Evolutionary conservation across 805 yeast species (phyloP).

Genomic region (Cyberlindnera euphorbiiphila): DNA sequence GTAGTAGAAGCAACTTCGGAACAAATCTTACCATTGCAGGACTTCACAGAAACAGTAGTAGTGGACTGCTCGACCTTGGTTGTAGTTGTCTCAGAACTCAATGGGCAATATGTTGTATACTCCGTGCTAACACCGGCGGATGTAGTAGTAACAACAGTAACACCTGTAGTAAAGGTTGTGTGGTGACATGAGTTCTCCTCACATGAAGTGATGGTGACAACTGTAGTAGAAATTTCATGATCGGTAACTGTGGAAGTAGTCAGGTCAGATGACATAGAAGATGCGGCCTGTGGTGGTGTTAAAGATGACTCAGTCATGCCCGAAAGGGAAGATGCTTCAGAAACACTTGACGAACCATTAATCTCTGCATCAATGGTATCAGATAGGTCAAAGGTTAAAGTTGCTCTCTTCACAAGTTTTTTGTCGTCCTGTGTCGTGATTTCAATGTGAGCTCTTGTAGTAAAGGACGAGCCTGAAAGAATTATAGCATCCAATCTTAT

Average conservation of each 20-base stretch:
- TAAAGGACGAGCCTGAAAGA: background rate
- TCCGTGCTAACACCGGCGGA: slow-evolving; percentile 15
- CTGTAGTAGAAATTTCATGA: slow-evolving; percentile 3
- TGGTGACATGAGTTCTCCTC: background rate
- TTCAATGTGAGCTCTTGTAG: background rate
- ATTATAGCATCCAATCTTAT: background rate
- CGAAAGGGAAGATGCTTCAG: too few relatives aligned
- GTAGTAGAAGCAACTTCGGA: slow-evolving; percentile 3
- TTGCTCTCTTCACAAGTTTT: slow-evolving; percentile 1
- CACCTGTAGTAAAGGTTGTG: slow-evolving; percentile 14
- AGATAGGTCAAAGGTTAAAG: background rate
- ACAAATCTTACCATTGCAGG: slow-evolving; percentile 10
- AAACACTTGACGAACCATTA: slow-evolving; percentile 2
- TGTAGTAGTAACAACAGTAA: slow-evolving; percentile 28
- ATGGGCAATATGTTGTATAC: slow-evolving; percentile 10
- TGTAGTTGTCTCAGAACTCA: slow-evolving; percentile 7
- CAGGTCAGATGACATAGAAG: too few relatives aligned
- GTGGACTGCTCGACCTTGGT: slow-evolving; percentile 4
- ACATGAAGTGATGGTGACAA: slow-evolving; percentile 3
- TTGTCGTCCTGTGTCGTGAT: background rate
- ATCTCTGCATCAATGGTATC: background rate
- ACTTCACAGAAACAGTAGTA: slow-evolving; percentile 9
- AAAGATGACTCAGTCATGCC: too few relatives aligned
- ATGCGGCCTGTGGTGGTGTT: too few relatives aligned
- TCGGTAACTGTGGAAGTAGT: background rate